Conservation (phyloP, 495 filamentous ascomycete genomes). For the Penicillium herquei region DNA sequence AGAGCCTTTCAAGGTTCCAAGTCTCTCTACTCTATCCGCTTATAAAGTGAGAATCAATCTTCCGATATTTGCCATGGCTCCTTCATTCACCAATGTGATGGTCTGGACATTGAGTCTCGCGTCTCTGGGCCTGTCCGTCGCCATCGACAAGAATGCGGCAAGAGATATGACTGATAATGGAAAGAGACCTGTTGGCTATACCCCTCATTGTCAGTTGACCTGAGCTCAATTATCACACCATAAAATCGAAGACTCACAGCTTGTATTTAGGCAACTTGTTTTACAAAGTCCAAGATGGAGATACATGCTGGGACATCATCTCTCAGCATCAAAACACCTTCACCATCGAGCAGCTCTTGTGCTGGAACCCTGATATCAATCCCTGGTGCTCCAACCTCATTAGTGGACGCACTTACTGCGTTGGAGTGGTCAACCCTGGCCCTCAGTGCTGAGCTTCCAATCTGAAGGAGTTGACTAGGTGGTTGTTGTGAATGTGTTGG, state of each 20-base stretch:
- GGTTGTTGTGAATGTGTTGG: not conserved
- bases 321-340: slow-evolving; percentile 12
- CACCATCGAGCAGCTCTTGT: slow-evolving; percentile 24
- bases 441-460: slow-evolving; percentile 6
- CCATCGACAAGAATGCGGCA: slow-evolving; percentile 4
- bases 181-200: not conserved
- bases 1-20: not conserved
- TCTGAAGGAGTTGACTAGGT: not conserved
- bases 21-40: not conserved
- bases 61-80: slow-evolving; percentile 10
- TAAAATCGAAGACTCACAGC: not conserved
- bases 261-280: slow-evolving; percentile 16
- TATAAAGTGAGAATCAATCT: not conserved
- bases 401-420: slow-evolving; percentile 21
- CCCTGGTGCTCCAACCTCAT: slow-evolving; percentile 26
- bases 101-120: slow-evolving; percentile 16
- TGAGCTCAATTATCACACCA: not conserved
- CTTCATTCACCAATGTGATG: slow-evolving; percentile 2
- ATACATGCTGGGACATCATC: slow-evolving; percentile 31
- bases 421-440: slow-evolving; percentile 13
- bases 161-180: not conserved
- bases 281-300: slow-evolving; percentile 19
- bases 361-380: slow-evolving; percentile 32
- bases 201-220: slow-evolving; percentile 14
- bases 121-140: slow-evolving; percentile 9